Evolutionary conservation across 306 rosid genomes (phyloP).

Genomic region (Astragalus glycyphyllos): DNA sequence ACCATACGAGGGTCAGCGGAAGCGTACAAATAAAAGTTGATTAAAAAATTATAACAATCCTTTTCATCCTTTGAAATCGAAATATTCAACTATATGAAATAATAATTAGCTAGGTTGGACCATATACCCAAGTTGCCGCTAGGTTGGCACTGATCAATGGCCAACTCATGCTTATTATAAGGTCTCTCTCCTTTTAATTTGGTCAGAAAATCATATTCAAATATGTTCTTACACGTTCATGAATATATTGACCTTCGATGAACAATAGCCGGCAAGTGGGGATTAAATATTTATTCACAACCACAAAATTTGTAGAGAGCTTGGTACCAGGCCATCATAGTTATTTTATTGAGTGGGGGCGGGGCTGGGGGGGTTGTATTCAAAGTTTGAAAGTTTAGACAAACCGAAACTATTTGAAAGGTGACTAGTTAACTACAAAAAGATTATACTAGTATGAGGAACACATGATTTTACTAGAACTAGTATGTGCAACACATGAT

Average conservation of each 20-base stretch:
- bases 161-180: conserved; percentile 17
- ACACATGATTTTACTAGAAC: not conserved
- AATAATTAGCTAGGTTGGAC: conserved; percentile 29
- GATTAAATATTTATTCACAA: conserved; percentile 15
- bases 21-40: conserved; percentile 15
- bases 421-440: not conserved
- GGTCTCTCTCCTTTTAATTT: conserved; percentile 11
- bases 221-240: conserved; percentile 4
- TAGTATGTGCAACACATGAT: conserved; percentile 8
- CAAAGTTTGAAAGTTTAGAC: conserved; percentile 40
- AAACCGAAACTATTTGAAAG: not conserved
- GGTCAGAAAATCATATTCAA: conserved; percentile 52
- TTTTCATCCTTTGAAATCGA: not conserved
- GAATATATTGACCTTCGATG: conserved; percentile 29
- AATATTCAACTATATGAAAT: not conserved
- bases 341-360: not conserved
- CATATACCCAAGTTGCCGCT: conserved; percentile 31
- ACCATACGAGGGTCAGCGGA: conserved; percentile 33
- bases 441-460: not conserved
- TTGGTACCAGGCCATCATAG: not conserved
- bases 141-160: conserved; percentile 14
- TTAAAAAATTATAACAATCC: conserved; percentile 7
- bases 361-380: not conserved
- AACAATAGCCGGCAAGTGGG: not conserved
- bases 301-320: conserved; percentile 19